A percentile compares a stretch with the other conserved stretches of the same genome.
Conservation (phyloP, 345 rosid genomes). For the Mallotus nudiflorus region DNA sequence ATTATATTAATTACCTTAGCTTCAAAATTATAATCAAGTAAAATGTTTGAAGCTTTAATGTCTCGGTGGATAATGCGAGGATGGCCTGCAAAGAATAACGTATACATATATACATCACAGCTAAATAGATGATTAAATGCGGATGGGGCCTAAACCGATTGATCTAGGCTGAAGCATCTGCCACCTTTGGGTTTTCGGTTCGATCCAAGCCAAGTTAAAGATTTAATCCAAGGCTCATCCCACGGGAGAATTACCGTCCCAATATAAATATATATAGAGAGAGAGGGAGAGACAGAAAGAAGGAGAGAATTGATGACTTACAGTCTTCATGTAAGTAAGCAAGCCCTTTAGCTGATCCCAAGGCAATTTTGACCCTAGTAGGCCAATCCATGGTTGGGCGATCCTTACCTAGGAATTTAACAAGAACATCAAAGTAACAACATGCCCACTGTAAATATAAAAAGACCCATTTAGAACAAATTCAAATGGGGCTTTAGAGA, state of each 20-base stretch:
- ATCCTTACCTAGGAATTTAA: slow-evolving; percentile 54
- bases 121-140: too few species aligned
- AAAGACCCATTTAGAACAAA: neutral
- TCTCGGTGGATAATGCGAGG: slow-evolving; percentile 92
- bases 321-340: slow-evolving; percentile 98
- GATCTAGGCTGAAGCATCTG: too few species aligned
- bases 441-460: neutral
- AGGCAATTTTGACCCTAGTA: slow-evolving; percentile 68
- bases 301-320: slow-evolving; percentile 36
- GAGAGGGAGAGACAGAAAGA: too few species aligned
- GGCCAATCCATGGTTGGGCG: slow-evolving; percentile 70
- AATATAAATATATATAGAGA: too few species aligned
- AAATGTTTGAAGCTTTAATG: slow-evolving; percentile 83
- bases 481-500: neutral
- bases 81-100: slow-evolving; percentile 65
- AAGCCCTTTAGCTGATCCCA: slow-evolving; percentile 92
- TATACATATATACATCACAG: too few species aligned
- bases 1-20: slow-evolving; percentile 49
- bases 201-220: too few species aligned
- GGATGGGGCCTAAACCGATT: too few species aligned
- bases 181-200: too few species aligned
- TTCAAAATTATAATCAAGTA: slow-evolving; percentile 69
- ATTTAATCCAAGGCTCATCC: too few species aligned
- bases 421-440: too few species aligned
- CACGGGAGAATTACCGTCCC: too few species aligned